Evolutionary conservation across 176 grass and related monocot species (phyloP).

Genomic region (Cenchrus purpureus): DNA sequence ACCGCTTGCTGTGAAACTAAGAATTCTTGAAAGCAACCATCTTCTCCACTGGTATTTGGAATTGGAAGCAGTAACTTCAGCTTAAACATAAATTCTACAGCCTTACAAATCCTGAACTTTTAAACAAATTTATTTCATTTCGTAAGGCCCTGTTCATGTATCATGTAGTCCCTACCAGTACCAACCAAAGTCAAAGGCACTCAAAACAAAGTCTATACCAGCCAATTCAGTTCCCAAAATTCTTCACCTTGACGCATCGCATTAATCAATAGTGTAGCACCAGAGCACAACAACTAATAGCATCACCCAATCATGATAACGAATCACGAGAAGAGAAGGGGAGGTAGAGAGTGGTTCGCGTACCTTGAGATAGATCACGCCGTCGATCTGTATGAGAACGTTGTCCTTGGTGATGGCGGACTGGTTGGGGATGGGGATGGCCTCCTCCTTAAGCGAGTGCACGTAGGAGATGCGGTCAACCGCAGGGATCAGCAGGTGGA

Average conservation of each 20-base stretch:
- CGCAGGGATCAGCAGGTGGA: slow-evolving; percentile 76
- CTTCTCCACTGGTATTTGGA: neutral
- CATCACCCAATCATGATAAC: neutral
- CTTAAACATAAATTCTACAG: neutral
- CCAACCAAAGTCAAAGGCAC: neutral
- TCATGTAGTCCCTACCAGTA: neutral
- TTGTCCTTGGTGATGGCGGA: slow-evolving; percentile 98
- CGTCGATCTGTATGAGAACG: slow-evolving; percentile 89
- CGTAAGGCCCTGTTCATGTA: neutral
- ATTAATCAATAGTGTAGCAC: too few species aligned
- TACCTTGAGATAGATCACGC: slow-evolving; percentile 97
- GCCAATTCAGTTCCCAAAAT: neutral
- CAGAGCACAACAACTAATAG: neutral
- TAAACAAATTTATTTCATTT: neutral
- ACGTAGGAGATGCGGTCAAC: slow-evolving; percentile 92
- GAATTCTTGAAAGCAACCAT: neutral
- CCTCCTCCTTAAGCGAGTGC: slow-evolving; percentile 98
- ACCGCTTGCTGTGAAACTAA: neutral
- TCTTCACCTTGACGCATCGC: neutral
- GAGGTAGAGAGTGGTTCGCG: neutral
- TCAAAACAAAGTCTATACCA: neutral
- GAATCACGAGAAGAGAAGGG: neutral
- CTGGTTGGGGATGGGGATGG: slow-evolving; percentile 93
- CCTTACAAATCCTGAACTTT: neutral
- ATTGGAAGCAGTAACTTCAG: neutral